Conservation (phyloP, 176 grass and related monocot species). For the Rhipidocladum racemiflorum region DNA sequence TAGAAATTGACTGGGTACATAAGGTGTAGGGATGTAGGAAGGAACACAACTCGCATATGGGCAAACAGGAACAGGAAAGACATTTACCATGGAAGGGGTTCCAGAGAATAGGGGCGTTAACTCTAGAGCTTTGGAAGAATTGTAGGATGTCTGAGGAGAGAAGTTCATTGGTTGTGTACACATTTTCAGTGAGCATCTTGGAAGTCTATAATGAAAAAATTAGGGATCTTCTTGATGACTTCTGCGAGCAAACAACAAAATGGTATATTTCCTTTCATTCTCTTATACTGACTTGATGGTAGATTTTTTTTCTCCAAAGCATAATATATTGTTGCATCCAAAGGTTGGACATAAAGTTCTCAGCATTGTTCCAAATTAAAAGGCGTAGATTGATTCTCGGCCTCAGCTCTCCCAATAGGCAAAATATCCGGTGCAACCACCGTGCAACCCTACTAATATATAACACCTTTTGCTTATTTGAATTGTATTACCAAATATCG, state of each 20-base stretch:
- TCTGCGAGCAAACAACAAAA: conserved; percentile 50
- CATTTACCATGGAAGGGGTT: conserved; percentile 94
- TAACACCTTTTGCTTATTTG: too few relatives aligned
- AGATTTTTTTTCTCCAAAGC: background rate
- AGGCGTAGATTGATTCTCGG: too few relatives aligned
- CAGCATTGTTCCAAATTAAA: too few relatives aligned
- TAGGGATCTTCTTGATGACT: conserved; percentile 71
- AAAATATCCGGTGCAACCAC: too few relatives aligned
- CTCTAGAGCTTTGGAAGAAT: conserved; percentile 80
- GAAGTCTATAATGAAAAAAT: conserved; percentile 98
- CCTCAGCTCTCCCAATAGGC: too few relatives aligned
- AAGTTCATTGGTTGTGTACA: conserved; percentile 44
- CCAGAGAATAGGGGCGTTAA: conserved; percentile 86
- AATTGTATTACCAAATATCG: too few relatives aligned
- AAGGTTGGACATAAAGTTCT: conserved; percentile 93
- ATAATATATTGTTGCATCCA: conserved; percentile 34
- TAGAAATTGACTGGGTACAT: background rate
- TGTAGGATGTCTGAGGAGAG: conserved; percentile 55
- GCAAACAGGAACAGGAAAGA: conserved; percentile 90
- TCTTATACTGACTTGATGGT: conserved; percentile 5
- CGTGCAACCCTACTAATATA: too few relatives aligned
- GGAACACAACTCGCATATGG: conserved; percentile 33
- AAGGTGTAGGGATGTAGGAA: background rate
- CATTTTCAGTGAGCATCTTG: conserved; percentile 79
- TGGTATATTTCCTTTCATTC: conserved; percentile 40